Base-by-base conservation (phyloP, 257 asterid species). In the Petrea volubilis region DNA sequence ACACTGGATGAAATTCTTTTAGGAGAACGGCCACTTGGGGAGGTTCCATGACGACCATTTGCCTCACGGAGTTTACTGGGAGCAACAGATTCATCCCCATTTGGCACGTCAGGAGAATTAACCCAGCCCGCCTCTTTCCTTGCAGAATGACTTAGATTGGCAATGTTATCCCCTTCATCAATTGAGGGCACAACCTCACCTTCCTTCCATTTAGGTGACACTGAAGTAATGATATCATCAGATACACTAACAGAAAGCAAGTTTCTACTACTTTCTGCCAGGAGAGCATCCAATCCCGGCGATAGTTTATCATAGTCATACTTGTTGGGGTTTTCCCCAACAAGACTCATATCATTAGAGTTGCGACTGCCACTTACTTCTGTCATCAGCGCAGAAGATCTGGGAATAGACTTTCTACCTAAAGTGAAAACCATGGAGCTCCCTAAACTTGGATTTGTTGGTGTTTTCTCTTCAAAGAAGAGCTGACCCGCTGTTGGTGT, bases 291-390 rank as follows among this genome's bases (percentile, higher is more conserved):
- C 72, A 90, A 71, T 65, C 78, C 83, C 58, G 97, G 96, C 64
- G 96, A 78, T 66, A 88, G 73, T 73, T 77, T 88, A 57, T 77
- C 97, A 46, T 83, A 92, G 73, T 92, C 90, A 82, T 88, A 92
- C 82, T 76, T 78, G 56, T 78, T 76, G 43, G 80, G 80, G 71
- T 80, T 85, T 53, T 87, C 91, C 77, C 81, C 92, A 66, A 88
- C 85, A 67, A 92, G 89, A 84, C 96, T 95, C 99, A 95, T 95
- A 73, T 88, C 96, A 82, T 83, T 87, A 72, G 93, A 84, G 77
- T 74, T 85, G 68, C 81, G 76, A 72, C 64, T 59, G 56, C 82
- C 87, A 73, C 87, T 85, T 72, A 59, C 63, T 72, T 85, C 84
- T 61, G 76, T 63, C 52, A 40, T 75, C 49, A 85, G 82, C 31